Conservation (phyloP, 1,284 basidiomycete species). For the Cryptococcus hybrid region DNA sequence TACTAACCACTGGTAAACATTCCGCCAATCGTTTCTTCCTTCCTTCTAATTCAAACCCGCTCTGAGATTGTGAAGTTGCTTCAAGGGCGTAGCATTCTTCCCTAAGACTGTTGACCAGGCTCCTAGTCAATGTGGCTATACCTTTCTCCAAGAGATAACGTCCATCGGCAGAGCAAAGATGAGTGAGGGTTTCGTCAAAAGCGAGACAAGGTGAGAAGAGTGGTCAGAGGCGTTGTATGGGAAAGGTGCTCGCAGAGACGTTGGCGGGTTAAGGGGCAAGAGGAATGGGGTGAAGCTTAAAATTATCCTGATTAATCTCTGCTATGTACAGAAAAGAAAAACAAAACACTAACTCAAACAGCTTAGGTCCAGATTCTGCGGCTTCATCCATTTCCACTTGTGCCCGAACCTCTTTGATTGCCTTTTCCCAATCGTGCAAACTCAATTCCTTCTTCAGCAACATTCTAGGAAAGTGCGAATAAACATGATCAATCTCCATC, state of each 20-base stretch:
- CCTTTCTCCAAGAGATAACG: conserved; percentile 40
- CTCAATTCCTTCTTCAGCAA: conserved; percentile 44
- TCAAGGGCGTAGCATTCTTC: conserved; percentile 22
- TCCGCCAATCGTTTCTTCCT: conserved; percentile 33
- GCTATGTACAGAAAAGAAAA: background rate
- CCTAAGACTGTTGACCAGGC: conserved; percentile 23
- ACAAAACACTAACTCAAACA: conserved; percentile 30
- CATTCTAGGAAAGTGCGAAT: conserved; percentile 19
- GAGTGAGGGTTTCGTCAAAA: conserved; percentile 38
- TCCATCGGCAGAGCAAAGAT: conserved; percentile 41
- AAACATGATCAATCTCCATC: background rate
- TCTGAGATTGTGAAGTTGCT: background rate
- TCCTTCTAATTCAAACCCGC: background rate
- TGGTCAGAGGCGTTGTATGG: conserved; percentile 28
- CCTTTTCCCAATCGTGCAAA: conserved; percentile 35
- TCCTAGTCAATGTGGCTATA: conserved; percentile 29
- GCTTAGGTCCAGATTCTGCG: background rate
- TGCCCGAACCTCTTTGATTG: conserved; percentile 39
- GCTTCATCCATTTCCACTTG: conserved; percentile 34
- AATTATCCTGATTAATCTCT: background rate
- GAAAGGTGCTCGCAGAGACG: conserved; percentile 17
- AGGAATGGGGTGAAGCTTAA: conserved; percentile 39
- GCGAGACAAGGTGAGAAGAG: conserved; percentile 25
- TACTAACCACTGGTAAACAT: conserved; percentile 41
- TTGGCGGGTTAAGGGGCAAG: conserved; percentile 29